Base-by-base conservation (phyloP, 1,139 yeast species). In the Magnusiomyces ingens region DNA sequence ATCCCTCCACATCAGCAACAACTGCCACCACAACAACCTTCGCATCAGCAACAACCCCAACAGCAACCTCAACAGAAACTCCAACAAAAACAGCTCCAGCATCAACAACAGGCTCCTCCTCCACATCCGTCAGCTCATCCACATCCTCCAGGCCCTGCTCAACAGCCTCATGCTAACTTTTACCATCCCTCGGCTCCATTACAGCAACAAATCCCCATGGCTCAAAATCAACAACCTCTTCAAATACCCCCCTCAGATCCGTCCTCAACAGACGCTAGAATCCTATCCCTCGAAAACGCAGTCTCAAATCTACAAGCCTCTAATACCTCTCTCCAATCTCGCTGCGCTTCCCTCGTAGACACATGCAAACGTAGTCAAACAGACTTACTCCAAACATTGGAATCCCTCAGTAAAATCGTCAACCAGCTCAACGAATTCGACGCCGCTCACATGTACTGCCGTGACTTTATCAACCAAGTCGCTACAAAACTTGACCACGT, bases 211-310 rank as follows among this genome's bases (percentile, higher is more conserved):
- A 37, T 46, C 41, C 50, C 40, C 13, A 15, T n/a, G 19, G 57
- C 59, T 38, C 54, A 49, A 21, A 57, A 55, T 13, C 51, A 26
- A 22, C 29, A 19, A 15, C 45, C 36, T 45, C 48, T 17, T 8
- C 51, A 32, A 11, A 32, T 46, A 19, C 47, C 40, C 29, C 54
- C 21, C 47, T 44, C 42, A 47, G 48, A 38, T 51, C 26, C 22
- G 1, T 26, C 54, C 18, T 56, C 57, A 6, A 50, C 52, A 10
- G 56, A 53, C 26, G 52, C 55, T 11, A 53, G 64, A 3, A n/a
- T 60, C 13, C 51, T 57, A 5, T 49, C 60, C 1, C 50, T 64
- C 42, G 67, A 64, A 48, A 61, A 60, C 46, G 49, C 52, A 8
- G 29, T 54, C 6, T 56, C 56, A 56, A 41, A 52, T 12, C 41